These are phyloP conservation scores for Talaromyces piceae DNA, from an alignment of 2,329 filamentous ascomycete species.

Conservation along the genomic window DNA sequence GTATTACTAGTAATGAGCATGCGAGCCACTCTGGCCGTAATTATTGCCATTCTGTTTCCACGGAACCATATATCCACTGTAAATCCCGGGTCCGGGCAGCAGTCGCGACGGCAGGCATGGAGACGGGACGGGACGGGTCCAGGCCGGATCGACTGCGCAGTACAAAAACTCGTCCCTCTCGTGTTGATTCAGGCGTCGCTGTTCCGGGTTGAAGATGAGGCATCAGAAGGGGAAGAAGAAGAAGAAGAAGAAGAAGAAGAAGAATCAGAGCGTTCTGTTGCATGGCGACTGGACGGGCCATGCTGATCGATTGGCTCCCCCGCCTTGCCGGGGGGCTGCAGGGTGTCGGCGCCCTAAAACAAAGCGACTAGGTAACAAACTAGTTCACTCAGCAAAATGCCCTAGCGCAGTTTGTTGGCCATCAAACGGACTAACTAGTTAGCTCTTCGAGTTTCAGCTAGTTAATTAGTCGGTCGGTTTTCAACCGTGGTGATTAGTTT, in stretches of 20 bases:
- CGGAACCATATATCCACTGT: neutral
- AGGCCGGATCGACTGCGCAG: neutral
- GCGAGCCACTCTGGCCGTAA: neutral
- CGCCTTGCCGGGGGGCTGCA: neutral
- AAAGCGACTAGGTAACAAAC: neutral
- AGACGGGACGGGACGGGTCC: neutral
- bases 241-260: too few relatives aligned
- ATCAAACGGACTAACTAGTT: neutral
- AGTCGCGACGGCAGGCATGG: too few relatives aligned
- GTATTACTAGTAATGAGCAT: neutral
- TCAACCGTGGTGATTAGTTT: too few relatives aligned
- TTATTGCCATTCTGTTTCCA: too few relatives aligned
- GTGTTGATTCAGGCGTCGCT: too few relatives aligned
- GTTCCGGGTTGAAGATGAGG: too few relatives aligned
- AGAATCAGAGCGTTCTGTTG: neutral
- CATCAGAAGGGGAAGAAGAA: too few relatives aligned
- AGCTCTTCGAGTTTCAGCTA: neutral
- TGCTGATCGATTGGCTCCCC: constrained; percentile 1
- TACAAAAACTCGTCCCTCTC: too few relatives aligned
- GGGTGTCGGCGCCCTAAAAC: neutral
- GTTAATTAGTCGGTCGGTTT: neutral
- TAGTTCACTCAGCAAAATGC: neutral
- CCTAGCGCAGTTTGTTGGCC: neutral
- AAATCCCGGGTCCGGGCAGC: too few relatives aligned
- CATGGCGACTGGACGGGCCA: neutral